Conservation (phyloP, 2,329 filamentous ascomycete genomes). For the Acrodontium crateriforme region DNA sequence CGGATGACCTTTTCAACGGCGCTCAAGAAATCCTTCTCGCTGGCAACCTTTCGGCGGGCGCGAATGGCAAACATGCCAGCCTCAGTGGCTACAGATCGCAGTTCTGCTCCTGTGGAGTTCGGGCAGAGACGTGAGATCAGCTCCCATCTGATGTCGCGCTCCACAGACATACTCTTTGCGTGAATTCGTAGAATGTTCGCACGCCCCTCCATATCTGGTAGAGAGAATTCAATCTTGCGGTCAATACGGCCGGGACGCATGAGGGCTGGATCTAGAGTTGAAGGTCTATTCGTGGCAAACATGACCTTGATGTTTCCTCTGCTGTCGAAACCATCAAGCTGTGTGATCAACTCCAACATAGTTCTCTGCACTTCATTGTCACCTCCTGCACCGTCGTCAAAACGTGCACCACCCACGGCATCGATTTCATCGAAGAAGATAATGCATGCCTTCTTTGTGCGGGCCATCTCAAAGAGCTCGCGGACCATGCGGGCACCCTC, state of each 20-base stretch:
- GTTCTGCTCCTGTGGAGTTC: constrained; percentile 90
- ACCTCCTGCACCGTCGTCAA: constrained; percentile 90
- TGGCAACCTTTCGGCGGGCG: constrained; percentile 87
- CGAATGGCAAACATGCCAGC: constrained; percentile 98
- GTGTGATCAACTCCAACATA: constrained; percentile 95
- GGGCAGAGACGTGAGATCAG: constrained; percentile 93
- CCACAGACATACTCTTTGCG: constrained; percentile 98
- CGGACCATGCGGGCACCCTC: constrained; percentile 97
- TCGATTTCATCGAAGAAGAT: constrained; percentile 99
- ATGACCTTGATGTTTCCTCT: constrained; percentile 99
- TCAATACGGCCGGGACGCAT: constrained; percentile 97
- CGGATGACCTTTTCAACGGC: constrained; percentile 99
- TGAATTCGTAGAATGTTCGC: constrained; percentile 97
- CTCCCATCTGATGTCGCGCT: constrained; percentile 98
- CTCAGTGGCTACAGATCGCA: constrained; percentile 93
- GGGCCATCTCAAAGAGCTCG: constrained; percentile 97
- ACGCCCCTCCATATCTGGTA: constrained; percentile 91
- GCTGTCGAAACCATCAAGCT: constrained; percentile 91
- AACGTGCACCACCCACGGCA: constrained; percentile 86
- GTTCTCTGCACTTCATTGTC: constrained; percentile 97
- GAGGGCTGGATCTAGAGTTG: constrained; percentile 86
- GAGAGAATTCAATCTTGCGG: constrained; percentile 95
- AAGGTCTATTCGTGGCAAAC: constrained; percentile 96
- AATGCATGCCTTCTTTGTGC: constrained; percentile 98
- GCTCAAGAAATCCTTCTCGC: constrained; percentile 96